phyloP scores from a whole-genome alignment of 768 basidiomycete genomes.

The Naganishia onofrii region DNA sequence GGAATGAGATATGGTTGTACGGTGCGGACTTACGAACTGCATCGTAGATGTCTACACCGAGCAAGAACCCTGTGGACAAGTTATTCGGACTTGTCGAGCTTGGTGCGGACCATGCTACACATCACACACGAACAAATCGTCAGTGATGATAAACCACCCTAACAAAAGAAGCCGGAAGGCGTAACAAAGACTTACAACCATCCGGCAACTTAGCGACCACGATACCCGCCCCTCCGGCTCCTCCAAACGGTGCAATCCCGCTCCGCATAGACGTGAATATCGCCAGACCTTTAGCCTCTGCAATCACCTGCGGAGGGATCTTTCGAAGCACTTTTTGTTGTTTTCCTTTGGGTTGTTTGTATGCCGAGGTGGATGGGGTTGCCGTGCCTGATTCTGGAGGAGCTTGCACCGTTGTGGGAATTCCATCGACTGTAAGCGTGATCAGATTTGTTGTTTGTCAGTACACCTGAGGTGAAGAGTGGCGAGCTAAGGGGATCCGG shows the following conservation, averaged over 20 bases:
- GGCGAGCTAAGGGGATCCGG: no score
- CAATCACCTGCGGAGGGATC: conserved; percentile 49
- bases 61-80: conserved; percentile 49
- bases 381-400: background rate
- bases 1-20: background rate
- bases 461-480: background rate
- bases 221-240: conserved; percentile 51
- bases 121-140: background rate
- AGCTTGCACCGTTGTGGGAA: conserved; percentile 25
- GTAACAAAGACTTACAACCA: conserved; percentile 44
- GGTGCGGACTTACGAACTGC: conserved; percentile 38
- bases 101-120: conserved; percentile 49
- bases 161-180: background rate
- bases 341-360: conserved; percentile 32
- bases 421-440: conserved; percentile 30
- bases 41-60: conserved; percentile 52
- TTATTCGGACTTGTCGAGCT: conserved; percentile 50
- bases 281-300: conserved; percentile 45
- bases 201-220: conserved; percentile 51
- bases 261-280: conserved; percentile 51
- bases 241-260: conserved; percentile 52
- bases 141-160: no score
- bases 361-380: background rate
- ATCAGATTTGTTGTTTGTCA: background rate
- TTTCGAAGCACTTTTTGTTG: conserved; percentile 48